Base-by-base conservation (phyloP, 495 filamentous ascomycete species). In the Aspergillus homomorphus region DNA sequence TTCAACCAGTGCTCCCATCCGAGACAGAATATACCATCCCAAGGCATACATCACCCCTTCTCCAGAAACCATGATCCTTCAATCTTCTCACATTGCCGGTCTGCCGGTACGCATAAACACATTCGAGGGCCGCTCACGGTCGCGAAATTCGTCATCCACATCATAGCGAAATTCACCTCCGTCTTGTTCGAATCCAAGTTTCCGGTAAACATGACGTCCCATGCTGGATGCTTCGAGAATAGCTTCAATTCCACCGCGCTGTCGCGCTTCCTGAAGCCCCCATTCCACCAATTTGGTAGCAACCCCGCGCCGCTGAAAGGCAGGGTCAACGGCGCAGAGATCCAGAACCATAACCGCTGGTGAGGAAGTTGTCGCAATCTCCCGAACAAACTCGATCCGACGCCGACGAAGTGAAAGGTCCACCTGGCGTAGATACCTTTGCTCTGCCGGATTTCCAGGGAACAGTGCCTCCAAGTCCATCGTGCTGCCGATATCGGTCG, bases 221-320 rank as follows among this genome's bases (percentile, higher is more conserved):
- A 77, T 77, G 9, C 61, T 68, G 6, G 76, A 79, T 23, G 69
- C 76, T 53, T 79, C 76, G 19, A 69, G 66, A 9, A 67, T 65
- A 16, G 65, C 64, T 52, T 79, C 71, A 23, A 72, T 54, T n/a
- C 66, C 66, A 3, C 76, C 74, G 8, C 76, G 65, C 28, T 67
- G 59, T 42, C 58, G 59, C 8, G 74, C 71, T 54, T 77, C 76
- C 15, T 65, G 65, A 14, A 78, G 63, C 4, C 76, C 76, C 74
- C 74, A 77, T 52, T 72, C 60, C 7, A 76, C 76, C 38, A 79
- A 44, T 22, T 57, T 65, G 10, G 53, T 56, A 24, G 76, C 76
- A 41, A 75, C 66, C 7, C 76, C 76, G 18, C 56, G 66, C 7
- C 75, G 62, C 53, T 79, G 76, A 51, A 72, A 69, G 14, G 62